A percentile compares a stretch with the other conserved stretches of the same genome.
These are phyloP conservation scores for Arthroderma sp. DNA, from an alignment of 2,329 filamentous ascomycete genomes.

Conservation along the genomic window DNA sequence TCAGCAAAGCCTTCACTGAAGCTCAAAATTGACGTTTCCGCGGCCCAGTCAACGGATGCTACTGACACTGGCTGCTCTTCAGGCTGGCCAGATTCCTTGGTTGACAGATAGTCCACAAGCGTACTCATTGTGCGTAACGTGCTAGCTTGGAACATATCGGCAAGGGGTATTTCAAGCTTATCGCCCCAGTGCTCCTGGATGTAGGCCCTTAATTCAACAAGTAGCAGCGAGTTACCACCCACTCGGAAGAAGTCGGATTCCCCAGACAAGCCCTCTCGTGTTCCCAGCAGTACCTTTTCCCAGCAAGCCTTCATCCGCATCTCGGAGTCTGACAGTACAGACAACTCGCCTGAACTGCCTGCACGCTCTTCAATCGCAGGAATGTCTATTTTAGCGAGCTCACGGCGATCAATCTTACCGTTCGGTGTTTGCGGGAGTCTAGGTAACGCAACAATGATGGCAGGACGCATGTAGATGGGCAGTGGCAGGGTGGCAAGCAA, in stretches of 20 bases:
- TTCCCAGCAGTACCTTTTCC: neutral
- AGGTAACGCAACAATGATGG: slow-evolving; percentile 2
- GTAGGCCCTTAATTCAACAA: slow-evolving; percentile 21
- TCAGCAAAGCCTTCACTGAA: no score
- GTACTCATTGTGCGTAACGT: slow-evolving; percentile 19
- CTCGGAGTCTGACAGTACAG: slow-evolving; percentile 2
- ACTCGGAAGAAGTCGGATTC: slow-evolving; percentile 14
- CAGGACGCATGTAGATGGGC: slow-evolving; percentile 9
- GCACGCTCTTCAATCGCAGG: slow-evolving; percentile 4
- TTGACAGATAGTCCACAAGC: neutral
- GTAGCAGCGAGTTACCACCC: slow-evolving; percentile 19
- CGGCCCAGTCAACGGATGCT: no score
- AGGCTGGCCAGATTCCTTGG: slow-evolving; percentile 27
- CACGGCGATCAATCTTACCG: slow-evolving; percentile 7
- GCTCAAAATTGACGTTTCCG: no score
- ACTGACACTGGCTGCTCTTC: neutral
- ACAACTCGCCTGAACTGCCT: neutral
- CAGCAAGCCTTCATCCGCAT: slow-evolving; percentile 1
- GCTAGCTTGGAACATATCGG: slow-evolving; percentile 25
- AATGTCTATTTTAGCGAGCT: neutral
- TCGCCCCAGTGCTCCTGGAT: slow-evolving; percentile 24
- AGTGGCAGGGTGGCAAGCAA: slow-evolving; percentile 2
- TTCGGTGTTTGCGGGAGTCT: slow-evolving; percentile 4
- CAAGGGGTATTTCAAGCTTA: slow-evolving; percentile 17
- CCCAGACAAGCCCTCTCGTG: neutral